Evolutionary conservation across 148 eudicot species (phyloP), one percentile per base, ranked within the genome.

Genomic region (Simmondsia chinensis): DNA sequence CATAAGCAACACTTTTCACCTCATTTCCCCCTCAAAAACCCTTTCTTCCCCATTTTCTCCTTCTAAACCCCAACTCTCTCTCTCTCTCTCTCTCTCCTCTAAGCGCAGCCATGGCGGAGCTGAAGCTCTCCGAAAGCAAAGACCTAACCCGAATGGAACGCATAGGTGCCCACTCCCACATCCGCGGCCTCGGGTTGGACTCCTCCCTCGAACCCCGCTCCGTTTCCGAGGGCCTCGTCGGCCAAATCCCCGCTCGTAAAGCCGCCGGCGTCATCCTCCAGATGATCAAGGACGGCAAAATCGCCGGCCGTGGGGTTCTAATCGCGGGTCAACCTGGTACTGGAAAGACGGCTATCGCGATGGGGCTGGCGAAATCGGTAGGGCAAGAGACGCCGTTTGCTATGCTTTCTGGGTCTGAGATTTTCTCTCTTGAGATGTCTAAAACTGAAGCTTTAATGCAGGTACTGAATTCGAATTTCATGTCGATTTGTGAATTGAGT

Each of bases 251-350:
- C 0, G 96, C 95, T 26, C 81, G 99, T 1, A 93, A 93, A 47
- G 89, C 83, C 14, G 99, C 99, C 43, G 99, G 99, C 5, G 80
- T 86, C 20, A 93, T 93, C 12, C 94, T 93, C 3, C 84, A 86
- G 44, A 93, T 93, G 96, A 82, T 93, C 16, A 70, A 71, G 15
- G 94, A 76, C 21, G 99, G 96, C 0, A 79, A 77, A 57, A 93
- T 93, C 26, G 99, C 99, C 0, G 95, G 99, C 18, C 83, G 96
- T 0, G 94, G 96, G 0, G 94, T 93, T 20, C 76, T 93, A 4
- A 76, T 93, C 14, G 94, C 96, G 2, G 99, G 99, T 20, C 95
- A 93, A 28, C 96, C 99, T 0, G 99, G 99, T 5, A 93, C 99
- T 27, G 99, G 99, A 0, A 93, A 93, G 33, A 93, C 99, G 13